Evolutionary conservation across 495 filamentous ascomycete species (phyloP).

Genomic region (Elasticomyces elasticus): DNA sequence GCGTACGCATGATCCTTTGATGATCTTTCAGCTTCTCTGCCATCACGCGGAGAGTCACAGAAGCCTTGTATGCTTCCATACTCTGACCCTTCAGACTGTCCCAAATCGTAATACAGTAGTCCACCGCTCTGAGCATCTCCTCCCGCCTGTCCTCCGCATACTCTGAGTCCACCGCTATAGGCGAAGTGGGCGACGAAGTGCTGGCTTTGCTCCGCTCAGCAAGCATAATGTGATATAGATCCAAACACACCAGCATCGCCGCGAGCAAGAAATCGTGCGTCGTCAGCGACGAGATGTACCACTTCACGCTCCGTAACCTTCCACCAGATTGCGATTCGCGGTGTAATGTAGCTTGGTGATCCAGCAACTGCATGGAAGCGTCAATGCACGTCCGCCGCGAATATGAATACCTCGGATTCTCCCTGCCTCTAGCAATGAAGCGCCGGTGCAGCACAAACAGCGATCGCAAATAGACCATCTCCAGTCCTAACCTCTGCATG

Average conservation of each 20-base stretch:
- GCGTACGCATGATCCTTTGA: conserved; percentile 15
- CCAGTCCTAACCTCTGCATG: conserved; percentile 70
- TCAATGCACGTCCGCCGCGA: conserved; percentile 75
- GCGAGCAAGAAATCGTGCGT: conserved; percentile 77
- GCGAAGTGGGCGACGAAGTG: conserved; percentile 6
- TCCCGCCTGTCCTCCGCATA: conserved; percentile 62
- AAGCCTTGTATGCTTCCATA: conserved; percentile 84
- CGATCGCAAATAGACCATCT: conserved; percentile 73
- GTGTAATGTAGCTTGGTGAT: conserved; percentile 65
- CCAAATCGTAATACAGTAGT: conserved; percentile 69
- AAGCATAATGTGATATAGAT: conserved; percentile 48
- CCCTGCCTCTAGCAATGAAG: conserved; percentile 59
- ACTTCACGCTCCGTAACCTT: conserved; percentile 59
- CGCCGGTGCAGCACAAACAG: conserved; percentile 76
- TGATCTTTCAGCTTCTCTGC: conserved; percentile 56
- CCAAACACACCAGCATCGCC: conserved; percentile 78
- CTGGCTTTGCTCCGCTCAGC: conserved; percentile 26
- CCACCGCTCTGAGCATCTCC: conserved; percentile 65
- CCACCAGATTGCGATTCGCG: conserved; percentile 65
- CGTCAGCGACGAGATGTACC: conserved; percentile 68
- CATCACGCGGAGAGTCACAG: conserved; percentile 67
- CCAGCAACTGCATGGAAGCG: conserved; percentile 64
- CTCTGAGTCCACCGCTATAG: conserved; percentile 43
- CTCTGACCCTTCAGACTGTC: conserved; percentile 59
- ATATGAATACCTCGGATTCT: conserved; percentile 66